phyloP scores from a whole-genome alignment of 108 stramenopile genomes.

The Seminavis robusta region DNA sequence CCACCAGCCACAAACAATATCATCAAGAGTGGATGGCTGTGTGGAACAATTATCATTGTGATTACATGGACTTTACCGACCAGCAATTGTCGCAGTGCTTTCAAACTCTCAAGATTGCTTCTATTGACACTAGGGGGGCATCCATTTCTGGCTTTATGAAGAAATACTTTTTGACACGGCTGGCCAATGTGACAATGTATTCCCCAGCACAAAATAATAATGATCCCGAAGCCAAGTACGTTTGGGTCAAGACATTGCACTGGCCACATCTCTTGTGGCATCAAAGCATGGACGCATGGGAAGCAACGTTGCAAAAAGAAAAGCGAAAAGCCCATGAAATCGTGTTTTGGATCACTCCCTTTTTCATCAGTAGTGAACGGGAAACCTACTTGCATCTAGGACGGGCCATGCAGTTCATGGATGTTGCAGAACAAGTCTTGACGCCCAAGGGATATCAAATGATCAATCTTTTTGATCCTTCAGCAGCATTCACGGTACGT shows the following conservation, averaged over 20 bases:
- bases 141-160: slow-evolving; percentile 9
- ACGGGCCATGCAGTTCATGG: not conserved
- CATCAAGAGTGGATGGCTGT: slow-evolving; percentile 16
- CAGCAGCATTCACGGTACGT: no score
- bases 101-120: slow-evolving; percentile 12
- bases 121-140: slow-evolving; percentile 14
- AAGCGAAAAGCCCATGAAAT: no score
- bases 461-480: slow-evolving; percentile 38
- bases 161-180: not conserved
- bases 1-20: slow-evolving; percentile 5
- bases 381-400: not conserved
- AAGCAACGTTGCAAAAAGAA: not conserved
- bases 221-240: not conserved
- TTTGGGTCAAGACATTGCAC: not conserved
- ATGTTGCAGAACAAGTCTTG: slow-evolving; percentile 13
- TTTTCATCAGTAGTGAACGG: slow-evolving; percentile 1
- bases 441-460: slow-evolving; percentile 34
- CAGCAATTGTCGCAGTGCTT: slow-evolving; percentile 20
- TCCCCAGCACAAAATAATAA: no score
- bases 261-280: no score
- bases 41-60: slow-evolving; percentile 25
- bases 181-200: not conserved
- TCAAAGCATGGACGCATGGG: no score
- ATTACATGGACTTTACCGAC: slow-evolving; percentile 21
- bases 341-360: slow-evolving; percentile 1